Evolutionary conservation across 2,329 filamentous ascomycete genomes (phyloP), one percentile per base, ranked within the genome.

Genomic region (Fulvia fulva): DNA sequence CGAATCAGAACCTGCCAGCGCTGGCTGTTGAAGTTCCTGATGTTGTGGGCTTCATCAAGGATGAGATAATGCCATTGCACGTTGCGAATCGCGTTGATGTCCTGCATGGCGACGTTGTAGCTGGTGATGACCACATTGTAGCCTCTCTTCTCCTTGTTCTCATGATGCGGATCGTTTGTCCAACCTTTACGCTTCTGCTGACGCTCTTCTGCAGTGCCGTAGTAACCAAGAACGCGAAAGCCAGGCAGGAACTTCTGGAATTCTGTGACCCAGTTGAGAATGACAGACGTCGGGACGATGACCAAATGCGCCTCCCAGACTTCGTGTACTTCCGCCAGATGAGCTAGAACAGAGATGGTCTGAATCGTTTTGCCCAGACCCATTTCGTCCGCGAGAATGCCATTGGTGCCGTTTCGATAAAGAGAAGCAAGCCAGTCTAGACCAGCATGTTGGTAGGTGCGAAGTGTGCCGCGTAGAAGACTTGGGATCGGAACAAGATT

Each of bases 231-330:
- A 56, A 99, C 96, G 72, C 97, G 97, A 80, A 99, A 99, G 0
- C 94, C 93, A 2, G 95, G 94, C 57, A 92, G 90, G 85, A 93
- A 99, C 73, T 99, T 99, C 71, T 97, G 97, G 81, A 99, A 99
- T 75, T 99, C 94, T 89, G 97, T 97, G 74, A 99, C 95, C 94
- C 94, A 99, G 71, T 99, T 99, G 64, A 99, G 84, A 82, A 99
- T 97, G 51, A 99, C 95, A 74, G 92, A 97, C 1, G 94, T 99
- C 1, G 94, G 94, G 1, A 99, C 94, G 60, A 99, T 89, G 51
- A 99, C 90, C 23, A 99, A 79, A 78, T 99, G 94, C 0, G 94
- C 91, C 0, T 95, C 94, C 95, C 94, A 99, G 5, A 96, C 86
- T 68, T 91, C 86, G 70, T 96, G 89, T 41, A 91, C 83, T 62